Percentiles rank a stretch among this genome's conserved stretches.
Evolutionary conservation across 306 rosid genomes (phyloP).

Genomic region (Begonia loranthoides): DNA sequence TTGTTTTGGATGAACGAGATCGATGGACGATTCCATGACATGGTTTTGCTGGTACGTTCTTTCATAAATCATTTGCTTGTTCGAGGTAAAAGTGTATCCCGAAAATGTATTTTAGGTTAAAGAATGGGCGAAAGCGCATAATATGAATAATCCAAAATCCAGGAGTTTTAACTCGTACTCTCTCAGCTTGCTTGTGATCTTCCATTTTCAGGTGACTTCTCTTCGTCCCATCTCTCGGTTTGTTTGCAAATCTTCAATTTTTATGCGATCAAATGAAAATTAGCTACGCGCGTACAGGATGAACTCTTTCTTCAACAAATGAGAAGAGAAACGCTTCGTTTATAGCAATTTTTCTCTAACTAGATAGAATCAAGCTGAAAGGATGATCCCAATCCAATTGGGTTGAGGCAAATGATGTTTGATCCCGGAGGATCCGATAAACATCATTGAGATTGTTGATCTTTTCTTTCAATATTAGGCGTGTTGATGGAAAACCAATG

Average conservation of each 20-base stretch:
- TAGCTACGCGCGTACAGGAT: no score
- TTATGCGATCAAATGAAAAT: no score
- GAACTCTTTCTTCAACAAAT: no score
- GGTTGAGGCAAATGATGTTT: background rate
- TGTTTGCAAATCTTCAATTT: no score
- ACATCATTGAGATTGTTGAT: no score
- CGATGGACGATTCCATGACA: constrained; percentile 65
- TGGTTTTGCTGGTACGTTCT: constrained; percentile 73
- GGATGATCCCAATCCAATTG: no score
- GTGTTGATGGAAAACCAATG: constrained; percentile 1
- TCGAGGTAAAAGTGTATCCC: constrained; percentile 12
- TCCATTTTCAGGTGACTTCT: constrained; percentile 77
- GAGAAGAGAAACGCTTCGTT: no score
- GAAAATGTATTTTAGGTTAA: constrained; percentile 55
- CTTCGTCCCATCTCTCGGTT: no score
- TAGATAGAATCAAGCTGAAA: no score
- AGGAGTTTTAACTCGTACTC: constrained; percentile 89
- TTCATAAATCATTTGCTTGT: constrained; percentile 13
- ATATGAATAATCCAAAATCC: constrained; percentile 51
- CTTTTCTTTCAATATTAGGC: no score
- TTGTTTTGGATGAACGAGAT: constrained; percentile 57
- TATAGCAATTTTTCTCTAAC: no score
- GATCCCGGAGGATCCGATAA: background rate
- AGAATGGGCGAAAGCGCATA: constrained; percentile 91
- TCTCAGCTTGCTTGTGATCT: constrained; percentile 71